These are phyloP conservation scores for Bipolaris sorokiniana DNA, from an alignment of 2,329 filamentous ascomycete genomes.

Conservation along the genomic window DNA sequence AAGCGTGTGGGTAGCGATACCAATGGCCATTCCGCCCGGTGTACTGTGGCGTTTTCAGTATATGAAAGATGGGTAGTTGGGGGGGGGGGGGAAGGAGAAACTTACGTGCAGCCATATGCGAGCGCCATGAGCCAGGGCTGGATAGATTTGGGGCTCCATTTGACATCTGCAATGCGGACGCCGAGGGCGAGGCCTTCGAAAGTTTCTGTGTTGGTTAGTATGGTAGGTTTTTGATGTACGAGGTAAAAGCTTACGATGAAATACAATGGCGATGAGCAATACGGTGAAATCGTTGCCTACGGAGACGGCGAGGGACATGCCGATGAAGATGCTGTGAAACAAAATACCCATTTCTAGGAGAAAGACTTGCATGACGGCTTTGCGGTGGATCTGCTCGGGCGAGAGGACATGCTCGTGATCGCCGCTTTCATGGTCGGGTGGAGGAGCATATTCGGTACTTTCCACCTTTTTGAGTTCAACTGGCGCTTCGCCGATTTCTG, in stretches of 20 bases:
- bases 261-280: slow-evolving; percentile 65
- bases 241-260: slow-evolving; percentile 53
- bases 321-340: slow-evolving; percentile 68
- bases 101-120: slow-evolving; percentile 66
- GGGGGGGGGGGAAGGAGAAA: slow-evolving; percentile 3
- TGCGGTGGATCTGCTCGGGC: slow-evolving; percentile 35
- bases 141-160: slow-evolving; percentile 46
- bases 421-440: slow-evolving; percentile 33
- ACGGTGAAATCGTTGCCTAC: slow-evolving; percentile 61
- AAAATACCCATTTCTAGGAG: slow-evolving; percentile 65
- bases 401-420: slow-evolving; percentile 23
- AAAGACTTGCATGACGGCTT: slow-evolving; percentile 44
- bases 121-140: slow-evolving; percentile 75
- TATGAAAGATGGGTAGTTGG: background rate
- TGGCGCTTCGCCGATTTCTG: slow-evolving; percentile 49
- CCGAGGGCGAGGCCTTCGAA: slow-evolving; percentile 89
- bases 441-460: slow-evolving; percentile 27
- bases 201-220: too few relatives aligned
- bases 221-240: too few relatives aligned
- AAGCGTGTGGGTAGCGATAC: slow-evolving; percentile 75
- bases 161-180: slow-evolving; percentile 80
- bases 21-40: slow-evolving; percentile 82
- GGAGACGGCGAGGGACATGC: slow-evolving; percentile 63
- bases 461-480: slow-evolving; percentile 43
- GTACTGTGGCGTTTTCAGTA: slow-evolving; percentile 53